Percentiles rank a stretch among this genome's conserved stretches.
phyloP scores from a whole-genome alignment of 148 eudicot genomes.

The Polygonum maritimum region DNA sequence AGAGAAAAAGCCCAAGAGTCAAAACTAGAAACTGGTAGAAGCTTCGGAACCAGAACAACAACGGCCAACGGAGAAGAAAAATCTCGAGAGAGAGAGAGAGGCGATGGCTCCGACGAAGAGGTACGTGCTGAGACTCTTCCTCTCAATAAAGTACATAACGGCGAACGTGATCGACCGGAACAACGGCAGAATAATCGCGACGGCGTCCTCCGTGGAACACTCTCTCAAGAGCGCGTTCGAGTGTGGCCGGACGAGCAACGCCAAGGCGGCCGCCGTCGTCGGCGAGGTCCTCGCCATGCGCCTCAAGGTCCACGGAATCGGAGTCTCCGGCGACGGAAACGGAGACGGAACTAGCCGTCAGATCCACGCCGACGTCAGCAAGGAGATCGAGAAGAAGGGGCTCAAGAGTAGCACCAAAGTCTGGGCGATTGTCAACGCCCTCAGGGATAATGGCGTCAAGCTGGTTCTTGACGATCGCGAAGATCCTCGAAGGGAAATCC shows the following conservation, averaged over 20 bases:
- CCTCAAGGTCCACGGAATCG: constrained; percentile 16
- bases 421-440: constrained; percentile 41
- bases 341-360: neutral
- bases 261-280: constrained; percentile 18
- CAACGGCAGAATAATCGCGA: constrained; percentile 11
- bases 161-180: constrained; percentile 17
- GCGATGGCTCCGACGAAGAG: constrained; percentile 13
- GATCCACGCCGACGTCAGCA: constrained; percentile 17
- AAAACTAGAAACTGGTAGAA: no score
- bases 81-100: constrained; percentile 10
- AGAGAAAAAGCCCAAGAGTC: no score
- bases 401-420: constrained; percentile 24
- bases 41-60: neutral
- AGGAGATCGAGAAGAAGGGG: constrained; percentile 24
- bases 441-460: constrained; percentile 23
- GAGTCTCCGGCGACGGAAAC: neutral
- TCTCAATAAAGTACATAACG: constrained; percentile 16
- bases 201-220: constrained; percentile 17
- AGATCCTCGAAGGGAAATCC: neutral
- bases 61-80: neutral
- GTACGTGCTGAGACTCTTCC: constrained; percentile 4
- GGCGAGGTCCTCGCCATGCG: constrained; percentile 20
- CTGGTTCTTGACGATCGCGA: constrained; percentile 20
- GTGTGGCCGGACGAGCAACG: constrained; percentile 18
- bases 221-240: constrained; percentile 11